Evolutionary conservation across 352 stramenopile species (phyloP).

Genomic region (Phytophthora kernoviae): DNA sequence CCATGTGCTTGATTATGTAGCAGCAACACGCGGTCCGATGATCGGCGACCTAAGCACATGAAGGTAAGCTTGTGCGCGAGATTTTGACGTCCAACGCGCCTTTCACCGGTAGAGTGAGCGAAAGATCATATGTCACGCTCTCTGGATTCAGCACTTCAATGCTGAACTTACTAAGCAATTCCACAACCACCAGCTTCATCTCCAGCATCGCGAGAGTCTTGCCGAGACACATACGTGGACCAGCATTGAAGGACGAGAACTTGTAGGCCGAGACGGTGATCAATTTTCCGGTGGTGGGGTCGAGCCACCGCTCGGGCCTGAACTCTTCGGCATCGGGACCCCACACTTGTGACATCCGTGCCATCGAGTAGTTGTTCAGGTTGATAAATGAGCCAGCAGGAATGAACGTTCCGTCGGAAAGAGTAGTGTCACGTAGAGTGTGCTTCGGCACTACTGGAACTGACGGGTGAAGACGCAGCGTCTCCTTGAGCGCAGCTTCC

Average conservation of each 20-base stretch:
- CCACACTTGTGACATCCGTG: slow-evolving; percentile 51
- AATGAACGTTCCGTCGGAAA: slow-evolving; percentile 64
- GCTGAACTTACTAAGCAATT: slow-evolving; percentile 42
- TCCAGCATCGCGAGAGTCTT: slow-evolving; percentile 38
- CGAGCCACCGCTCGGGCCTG: slow-evolving; percentile 57
- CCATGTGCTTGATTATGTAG: no score
- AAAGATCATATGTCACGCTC: slow-evolving; percentile 29
- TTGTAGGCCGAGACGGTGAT: slow-evolving; percentile 40
- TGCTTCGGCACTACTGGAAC: slow-evolving; percentile 44
- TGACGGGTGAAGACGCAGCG: slow-evolving; percentile 52
- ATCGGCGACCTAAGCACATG: no score
- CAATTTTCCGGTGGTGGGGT: slow-evolving; percentile 32
- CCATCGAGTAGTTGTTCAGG: slow-evolving; percentile 55
- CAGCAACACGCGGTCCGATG: no score
- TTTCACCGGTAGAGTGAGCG: slow-evolving; percentile 48
- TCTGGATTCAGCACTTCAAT: slow-evolving; percentile 33
- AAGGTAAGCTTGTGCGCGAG: no score
- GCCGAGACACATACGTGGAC: slow-evolving; percentile 53
- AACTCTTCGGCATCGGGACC: slow-evolving; percentile 51
- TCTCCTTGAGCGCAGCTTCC: slow-evolving; percentile 51
- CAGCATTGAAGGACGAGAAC: slow-evolving; percentile 57
- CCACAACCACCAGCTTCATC: slow-evolving; percentile 44
- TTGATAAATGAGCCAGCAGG: slow-evolving; percentile 30
- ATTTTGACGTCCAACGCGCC: slow-evolving; percentile 25
- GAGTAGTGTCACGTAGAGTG: slow-evolving; percentile 38